Conservation (phyloP, 2,329 filamentous ascomycete species). For the Alternaria sp. region DNA sequence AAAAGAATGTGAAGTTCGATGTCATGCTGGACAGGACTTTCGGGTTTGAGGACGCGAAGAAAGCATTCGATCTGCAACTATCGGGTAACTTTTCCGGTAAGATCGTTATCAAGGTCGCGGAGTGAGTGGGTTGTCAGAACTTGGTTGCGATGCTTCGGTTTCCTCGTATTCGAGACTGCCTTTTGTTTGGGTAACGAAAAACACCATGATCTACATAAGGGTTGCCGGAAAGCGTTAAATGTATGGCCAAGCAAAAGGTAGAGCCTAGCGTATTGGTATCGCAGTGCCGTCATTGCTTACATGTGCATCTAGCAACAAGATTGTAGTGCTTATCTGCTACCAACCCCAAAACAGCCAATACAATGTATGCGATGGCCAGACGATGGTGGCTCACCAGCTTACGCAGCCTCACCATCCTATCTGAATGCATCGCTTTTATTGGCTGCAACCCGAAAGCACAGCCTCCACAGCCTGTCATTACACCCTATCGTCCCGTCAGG, state of each 20-base stretch:
- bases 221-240: not conserved
- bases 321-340: not conserved
- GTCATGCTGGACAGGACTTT: constrained; percentile 48
- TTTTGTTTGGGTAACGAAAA: not conserved
- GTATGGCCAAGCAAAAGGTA: not conserved
- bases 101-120: constrained; percentile 28
- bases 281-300: not conserved
- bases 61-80: constrained; percentile 47
- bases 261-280: not conserved
- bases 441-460: constrained; percentile 8
- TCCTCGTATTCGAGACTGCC: not conserved
- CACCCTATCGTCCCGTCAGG: constrained; percentile 2
- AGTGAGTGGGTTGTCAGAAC: not conserved
- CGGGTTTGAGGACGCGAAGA: constrained; percentile 43
- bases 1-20: constrained; percentile 40
- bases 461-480: constrained; percentile 11
- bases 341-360: not conserved
- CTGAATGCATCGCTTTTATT: not conserved
- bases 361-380: constrained; percentile 5
- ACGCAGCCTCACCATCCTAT: not conserved
- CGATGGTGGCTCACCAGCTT: constrained; percentile 10
- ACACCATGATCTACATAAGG: not conserved
- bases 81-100: constrained; percentile 50
- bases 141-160: not conserved
- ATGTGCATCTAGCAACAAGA: not conserved